A percentile compares a stretch with the other conserved stretches of the same genome.
phyloP scores from a whole-genome alignment of 495 filamentous ascomycete species.

The Podospora appendiculata region DNA sequence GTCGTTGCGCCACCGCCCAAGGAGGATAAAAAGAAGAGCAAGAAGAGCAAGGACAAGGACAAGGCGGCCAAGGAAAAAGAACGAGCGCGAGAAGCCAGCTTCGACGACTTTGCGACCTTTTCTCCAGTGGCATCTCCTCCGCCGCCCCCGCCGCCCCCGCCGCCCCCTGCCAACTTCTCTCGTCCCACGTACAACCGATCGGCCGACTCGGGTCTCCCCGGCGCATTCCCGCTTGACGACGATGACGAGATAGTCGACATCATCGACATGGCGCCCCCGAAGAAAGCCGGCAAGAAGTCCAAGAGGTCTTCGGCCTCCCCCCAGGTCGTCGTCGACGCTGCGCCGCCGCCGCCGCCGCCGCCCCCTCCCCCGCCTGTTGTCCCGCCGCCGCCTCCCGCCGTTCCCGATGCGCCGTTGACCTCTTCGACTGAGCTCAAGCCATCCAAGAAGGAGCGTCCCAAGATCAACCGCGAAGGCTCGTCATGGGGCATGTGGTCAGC shows the following conservation, averaged over 20 bases:
- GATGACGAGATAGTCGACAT: slow-evolving; percentile 39
- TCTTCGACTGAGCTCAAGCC: slow-evolving; percentile 30
- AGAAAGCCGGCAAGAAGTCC: slow-evolving; percentile 29
- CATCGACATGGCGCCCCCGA: slow-evolving; percentile 36
- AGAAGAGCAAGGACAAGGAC: slow-evolving; percentile 17
- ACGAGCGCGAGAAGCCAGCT: slow-evolving; percentile 11
- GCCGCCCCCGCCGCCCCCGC: slow-evolving; percentile 11
- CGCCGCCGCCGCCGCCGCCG: slow-evolving; percentile 26
- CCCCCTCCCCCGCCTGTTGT: slow-evolving; percentile 37
- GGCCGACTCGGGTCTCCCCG: slow-evolving; percentile 35
- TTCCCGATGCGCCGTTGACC: slow-evolving; percentile 34
- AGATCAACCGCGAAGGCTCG: slow-evolving; percentile 34
- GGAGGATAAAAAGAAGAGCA: slow-evolving; percentile 19
- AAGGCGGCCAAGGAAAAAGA: slow-evolving; percentile 15
- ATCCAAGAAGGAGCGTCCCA: slow-evolving; percentile 38
- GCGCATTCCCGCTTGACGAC: slow-evolving; percentile 38
- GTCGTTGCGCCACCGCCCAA: slow-evolving; percentile 5
- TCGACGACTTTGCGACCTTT: not conserved
- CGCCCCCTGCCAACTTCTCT: slow-evolving; percentile 7
- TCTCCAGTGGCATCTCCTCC: slow-evolving; percentile 8
- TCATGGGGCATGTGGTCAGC: slow-evolving; percentile 39
- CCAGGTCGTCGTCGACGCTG: slow-evolving; percentile 22
- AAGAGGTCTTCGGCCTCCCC: slow-evolving; percentile 14
- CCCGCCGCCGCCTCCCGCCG: slow-evolving; percentile 38
- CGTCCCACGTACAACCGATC: slow-evolving; percentile 26